Base-by-base conservation (phyloP, 2,329 filamentous ascomycete genomes). In the Myriosclerotinia scirpicola region DNA sequence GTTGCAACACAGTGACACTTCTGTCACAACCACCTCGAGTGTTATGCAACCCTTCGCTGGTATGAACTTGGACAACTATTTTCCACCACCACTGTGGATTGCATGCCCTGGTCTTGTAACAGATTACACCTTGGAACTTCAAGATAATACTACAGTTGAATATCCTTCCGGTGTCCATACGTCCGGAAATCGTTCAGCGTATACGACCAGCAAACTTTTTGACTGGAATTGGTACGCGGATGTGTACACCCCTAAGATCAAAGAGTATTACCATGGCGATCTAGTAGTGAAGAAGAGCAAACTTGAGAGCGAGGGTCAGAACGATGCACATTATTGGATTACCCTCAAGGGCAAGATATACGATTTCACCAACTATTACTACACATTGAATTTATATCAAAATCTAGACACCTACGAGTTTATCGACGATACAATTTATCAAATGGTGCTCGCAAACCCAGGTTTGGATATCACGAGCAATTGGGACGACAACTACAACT, bases 301-400 rank as follows among this genome's bases (percentile, higher is more conserved):
- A 1, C 81, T 99, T 68, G 79, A 84, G 67, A 80, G 78, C 0
- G 83, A 96, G 70, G 95, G 93, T 26, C 76, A 85, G 38, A 79
- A 90, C 44, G 79, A 88, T 20, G 83, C 87, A 64, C 89, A 90
- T 72, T 84, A 85, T 75, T 98, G 95, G 93, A 89, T 91, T 70
- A 89, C 90, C 65, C 86, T 96, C 69, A 82, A 92, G 40, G 82
- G 88, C 64, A 85, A 84, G 62, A 83, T 99, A 26, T 98, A 95
- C 76, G 96, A 99, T 76, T 79, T 99, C 64, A 96, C 92, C 0
- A 87, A 98, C 77, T 99, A 99, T 79, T 94, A 93, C 78, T 83
- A 92, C 75, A 97, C 93, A 0, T 79, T 88, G 53, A 80, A 89
- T 11, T 71, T 81, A 26, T 81, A 84, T 74, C 82, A 88, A 34